Base-by-base conservation (phyloP, 805 yeast species). In the Candida sithepensis region DNA sequence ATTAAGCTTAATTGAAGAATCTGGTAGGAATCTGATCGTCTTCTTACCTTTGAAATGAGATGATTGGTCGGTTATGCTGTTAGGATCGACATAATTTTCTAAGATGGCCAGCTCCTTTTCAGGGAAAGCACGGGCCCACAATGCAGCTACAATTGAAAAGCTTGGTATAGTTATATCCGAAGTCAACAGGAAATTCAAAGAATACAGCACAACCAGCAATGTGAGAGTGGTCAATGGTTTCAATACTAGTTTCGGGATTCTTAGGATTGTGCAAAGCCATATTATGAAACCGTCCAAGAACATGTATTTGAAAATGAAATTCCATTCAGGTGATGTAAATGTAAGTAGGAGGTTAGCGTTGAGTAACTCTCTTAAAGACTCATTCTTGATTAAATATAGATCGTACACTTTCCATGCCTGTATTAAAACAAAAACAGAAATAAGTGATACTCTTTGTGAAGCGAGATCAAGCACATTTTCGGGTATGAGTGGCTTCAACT, bases 351-450 rank as follows among this genome's bases (percentile, higher is more conserved):
- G 44, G 55, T 59, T 47, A 2, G 51, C 38, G 32, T 50, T 41
- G 2, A 64, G 41, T 5, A 54, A 34, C 23, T 55, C 59, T 19
- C 63, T 43, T 21, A 62, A 37, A 1, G 41, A 37, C 16, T 72
- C 76, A 22, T 78, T 72, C 56, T 82, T 82, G 48, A 87, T 66
- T 20, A 81, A 63, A 30, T 83, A 67, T 38, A 87, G 65, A 61
- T 88, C 96, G 56, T 85, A 87, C 1, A 88, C 47, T 61, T 94
- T 92, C 79, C 86, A 86, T n/a, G 88, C 79, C 65, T 91, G 97
- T n/a, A 92, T 73, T 30, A 86, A 71, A 2, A 78, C 70, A 60
- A 89, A 88, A 10, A 87, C 51, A 1, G 88, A 77, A n/a, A 83
- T 63, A 2, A 82, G 74, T 46, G 88, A 75, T 32, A 81, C 65